phyloP scores from a whole-genome alignment of 176 grass and related monocot species.

The Hsuehochloa calcarea region DNA sequence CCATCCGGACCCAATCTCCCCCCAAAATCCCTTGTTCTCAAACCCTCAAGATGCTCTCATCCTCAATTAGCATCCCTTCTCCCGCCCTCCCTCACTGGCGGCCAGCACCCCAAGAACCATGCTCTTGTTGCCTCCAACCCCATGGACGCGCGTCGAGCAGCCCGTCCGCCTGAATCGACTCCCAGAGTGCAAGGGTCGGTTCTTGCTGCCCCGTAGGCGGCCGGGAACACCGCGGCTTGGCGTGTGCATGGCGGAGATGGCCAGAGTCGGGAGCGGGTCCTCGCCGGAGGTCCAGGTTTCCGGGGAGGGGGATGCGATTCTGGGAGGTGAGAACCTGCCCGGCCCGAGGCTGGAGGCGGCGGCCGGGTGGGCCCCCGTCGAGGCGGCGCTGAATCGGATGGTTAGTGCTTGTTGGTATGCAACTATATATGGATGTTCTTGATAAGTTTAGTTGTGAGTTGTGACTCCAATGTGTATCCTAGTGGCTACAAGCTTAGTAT shows the following conservation, averaged over 20 bases:
- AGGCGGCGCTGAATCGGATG: constrained; percentile 40
- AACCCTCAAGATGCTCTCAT: constrained; percentile 32
- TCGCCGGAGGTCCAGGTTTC: constrained; percentile 15
- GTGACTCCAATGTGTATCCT: not conserved
- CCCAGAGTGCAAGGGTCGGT: not conserved
- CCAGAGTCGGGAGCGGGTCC: constrained; percentile 9
- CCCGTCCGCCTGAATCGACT: constrained; percentile 4
- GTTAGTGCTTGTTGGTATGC: constrained; percentile 27
- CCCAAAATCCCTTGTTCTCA: not conserved
- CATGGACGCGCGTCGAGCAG: not conserved
- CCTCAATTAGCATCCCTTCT: not conserved
- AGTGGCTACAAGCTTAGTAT: not conserved
- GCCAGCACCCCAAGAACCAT: constrained; percentile 20
- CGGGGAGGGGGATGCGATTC: constrained; percentile 34
- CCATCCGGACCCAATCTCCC: not conserved
- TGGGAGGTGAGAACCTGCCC: constrained; percentile 24
- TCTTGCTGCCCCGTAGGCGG: constrained; percentile 27
- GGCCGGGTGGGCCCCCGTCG: constrained; percentile 11
- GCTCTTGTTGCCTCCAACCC: constrained; percentile 4
- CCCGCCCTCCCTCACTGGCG: not conserved
- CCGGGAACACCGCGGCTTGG: not conserved
- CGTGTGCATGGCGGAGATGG: constrained; percentile 42
- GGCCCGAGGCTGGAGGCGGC: not conserved
- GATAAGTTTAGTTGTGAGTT: not conserved
- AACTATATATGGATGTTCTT: not conserved